Conservation (phyloP, 2,329 filamentous ascomycete species). For the Alternaria alternata region DNA sequence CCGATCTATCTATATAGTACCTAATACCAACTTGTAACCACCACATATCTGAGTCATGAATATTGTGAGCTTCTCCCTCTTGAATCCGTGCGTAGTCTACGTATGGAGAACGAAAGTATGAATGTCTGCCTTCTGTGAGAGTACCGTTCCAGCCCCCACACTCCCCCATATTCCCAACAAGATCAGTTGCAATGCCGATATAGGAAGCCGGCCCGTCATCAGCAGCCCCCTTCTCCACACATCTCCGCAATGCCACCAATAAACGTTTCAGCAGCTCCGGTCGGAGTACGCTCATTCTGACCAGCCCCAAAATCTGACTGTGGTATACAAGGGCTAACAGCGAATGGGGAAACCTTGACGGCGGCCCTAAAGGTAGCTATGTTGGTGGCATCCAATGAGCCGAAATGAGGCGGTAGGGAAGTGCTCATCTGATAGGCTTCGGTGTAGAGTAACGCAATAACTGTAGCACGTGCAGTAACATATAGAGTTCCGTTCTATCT, state of each 20-base stretch:
- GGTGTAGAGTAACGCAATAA: neutral
- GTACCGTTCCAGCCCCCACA: neutral
- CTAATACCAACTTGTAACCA: conserved; percentile 1
- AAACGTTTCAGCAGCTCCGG: neutral
- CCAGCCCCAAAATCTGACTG: neutral
- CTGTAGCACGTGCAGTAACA: neutral
- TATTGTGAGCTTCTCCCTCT: neutral
- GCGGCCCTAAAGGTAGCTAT: neutral
- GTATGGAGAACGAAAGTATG: neutral
- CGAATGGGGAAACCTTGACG: neutral
- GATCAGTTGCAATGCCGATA: conserved; percentile 2
- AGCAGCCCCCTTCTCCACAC: neutral
- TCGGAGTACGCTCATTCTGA: conserved; percentile 2
- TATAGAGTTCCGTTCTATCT: neutral
- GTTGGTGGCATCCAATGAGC: neutral
- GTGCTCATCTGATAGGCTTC: neutral
- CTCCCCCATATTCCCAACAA: neutral
- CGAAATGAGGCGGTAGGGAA: neutral
- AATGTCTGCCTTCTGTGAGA: neutral
- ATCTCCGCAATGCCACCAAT: conserved; percentile 19
- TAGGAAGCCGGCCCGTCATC: conserved; percentile 20
- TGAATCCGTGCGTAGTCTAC: neutral
- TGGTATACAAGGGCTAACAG: neutral
- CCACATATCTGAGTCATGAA: neutral
- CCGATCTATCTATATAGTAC: conserved; percentile 5